These are phyloP conservation scores for Malbranchea zuffiana DNA, from an alignment of 2,329 filamentous ascomycete species.

Conservation along the genomic window DNA sequence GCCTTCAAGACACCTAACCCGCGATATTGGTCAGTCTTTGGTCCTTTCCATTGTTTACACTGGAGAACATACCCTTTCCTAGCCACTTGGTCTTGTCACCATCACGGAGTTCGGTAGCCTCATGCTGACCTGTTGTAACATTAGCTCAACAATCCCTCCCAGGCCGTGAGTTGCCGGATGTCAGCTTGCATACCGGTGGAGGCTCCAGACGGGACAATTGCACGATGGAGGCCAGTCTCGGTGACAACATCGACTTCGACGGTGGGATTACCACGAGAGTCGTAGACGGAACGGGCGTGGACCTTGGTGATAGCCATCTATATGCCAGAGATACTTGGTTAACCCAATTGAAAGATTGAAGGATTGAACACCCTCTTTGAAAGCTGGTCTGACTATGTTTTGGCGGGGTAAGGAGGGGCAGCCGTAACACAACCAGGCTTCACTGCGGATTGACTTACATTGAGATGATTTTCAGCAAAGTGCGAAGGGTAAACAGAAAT, in stretches of 20 bases:
- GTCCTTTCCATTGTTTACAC: too few species aligned
- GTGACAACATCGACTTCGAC: conserved; percentile 97
- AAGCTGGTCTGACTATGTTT: too few species aligned
- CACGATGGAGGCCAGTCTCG: conserved; percentile 90
- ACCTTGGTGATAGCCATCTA: conserved; percentile 84
- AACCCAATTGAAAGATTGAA: conserved; percentile 5
- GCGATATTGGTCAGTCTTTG: too few species aligned
- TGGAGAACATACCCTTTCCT: conserved; percentile 62
- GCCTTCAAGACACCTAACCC: conserved; percentile 65
- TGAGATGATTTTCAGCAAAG: too few species aligned
- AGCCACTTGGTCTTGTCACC: conserved; percentile 77
- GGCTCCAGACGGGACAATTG: conserved; percentile 92
- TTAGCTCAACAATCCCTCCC: conserved; percentile 16
- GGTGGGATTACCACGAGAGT: conserved; percentile 96
- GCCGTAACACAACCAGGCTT: too few species aligned
- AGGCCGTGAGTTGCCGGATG: neutral
- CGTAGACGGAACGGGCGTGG: conserved; percentile 91
- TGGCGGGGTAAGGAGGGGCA: too few species aligned
- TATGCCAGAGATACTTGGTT: neutral
- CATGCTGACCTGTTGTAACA: conserved; percentile 59
- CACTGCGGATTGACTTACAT: too few species aligned
- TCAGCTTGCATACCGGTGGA: conserved; percentile 66
- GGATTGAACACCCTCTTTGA: too few species aligned
- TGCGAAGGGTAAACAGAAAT: too few species aligned
- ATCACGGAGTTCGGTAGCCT: conserved; percentile 84